Evolutionary conservation across 805 yeast species (phyloP).

Genomic region (Ogataea pilisensis): DNA sequence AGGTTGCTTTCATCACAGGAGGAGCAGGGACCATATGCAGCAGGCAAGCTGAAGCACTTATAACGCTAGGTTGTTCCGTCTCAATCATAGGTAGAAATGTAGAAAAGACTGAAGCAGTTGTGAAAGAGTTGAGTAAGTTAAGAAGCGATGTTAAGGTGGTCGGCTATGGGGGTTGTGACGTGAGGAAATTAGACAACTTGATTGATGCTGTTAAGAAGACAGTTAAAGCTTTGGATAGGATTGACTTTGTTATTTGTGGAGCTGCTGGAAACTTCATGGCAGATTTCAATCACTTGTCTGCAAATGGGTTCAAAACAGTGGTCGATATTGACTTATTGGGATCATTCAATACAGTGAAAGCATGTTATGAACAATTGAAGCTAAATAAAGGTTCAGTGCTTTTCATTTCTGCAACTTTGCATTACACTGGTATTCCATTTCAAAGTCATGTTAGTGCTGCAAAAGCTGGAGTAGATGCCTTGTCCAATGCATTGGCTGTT

Average conservation of each 20-base stretch:
- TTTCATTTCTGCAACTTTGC: conserved; percentile 86
- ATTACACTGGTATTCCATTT: conserved; percentile 83
- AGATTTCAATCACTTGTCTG: conserved; percentile 70
- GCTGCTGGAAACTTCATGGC: conserved; percentile 93
- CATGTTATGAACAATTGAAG: conserved; percentile 61
- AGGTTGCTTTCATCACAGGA: conserved; percentile 89
- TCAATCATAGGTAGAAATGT: conserved; percentile 77
- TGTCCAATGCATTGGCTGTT: conserved; percentile 78
- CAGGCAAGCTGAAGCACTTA: conserved; percentile 82
- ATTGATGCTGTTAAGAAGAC: conserved; percentile 61
- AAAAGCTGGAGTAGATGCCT: conserved; percentile 91
- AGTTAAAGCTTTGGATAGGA: conserved; percentile 64
- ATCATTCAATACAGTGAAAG: conserved; percentile 85
- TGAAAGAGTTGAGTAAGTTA: conserved; percentile 55
- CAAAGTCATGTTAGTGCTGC: conserved; percentile 93
- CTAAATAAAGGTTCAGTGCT: conserved; percentile 66
- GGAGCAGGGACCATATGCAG: conserved; percentile 97
- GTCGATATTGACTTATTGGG: conserved; percentile 85
- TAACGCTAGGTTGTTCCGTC: conserved; percentile 80
- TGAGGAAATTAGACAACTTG: conserved; percentile 61
- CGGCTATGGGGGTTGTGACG: conserved; percentile 73
- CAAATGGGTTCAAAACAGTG: conserved; percentile 88
- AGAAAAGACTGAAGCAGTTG: conserved; percentile 63
- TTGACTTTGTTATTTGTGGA: conserved; percentile 88
- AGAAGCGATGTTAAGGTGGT: conserved; percentile 63